These are phyloP conservation scores for Solanum sitiens DNA, from an alignment of 257 asterid genomes.

Conservation along the genomic window DNA sequence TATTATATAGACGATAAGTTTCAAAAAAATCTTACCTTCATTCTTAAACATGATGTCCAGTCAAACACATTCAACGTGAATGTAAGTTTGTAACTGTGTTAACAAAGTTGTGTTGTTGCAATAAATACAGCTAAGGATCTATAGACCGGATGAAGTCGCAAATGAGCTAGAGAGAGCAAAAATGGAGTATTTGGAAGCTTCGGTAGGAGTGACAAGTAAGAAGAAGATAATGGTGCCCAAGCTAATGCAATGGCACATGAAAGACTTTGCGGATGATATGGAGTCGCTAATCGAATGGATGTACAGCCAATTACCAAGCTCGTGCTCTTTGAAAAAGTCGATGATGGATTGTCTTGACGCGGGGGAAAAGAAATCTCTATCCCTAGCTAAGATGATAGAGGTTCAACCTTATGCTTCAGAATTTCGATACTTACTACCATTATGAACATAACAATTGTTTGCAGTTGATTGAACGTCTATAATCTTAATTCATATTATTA, in stretches of 20 bases:
- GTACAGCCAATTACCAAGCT: slow-evolving; percentile 72
- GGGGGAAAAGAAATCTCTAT: slow-evolving; percentile 37
- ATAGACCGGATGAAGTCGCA: slow-evolving; percentile 56
- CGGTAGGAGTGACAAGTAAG: slow-evolving; percentile 70
- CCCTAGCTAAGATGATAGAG: slow-evolving; percentile 43
- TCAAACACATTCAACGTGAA: neutral
- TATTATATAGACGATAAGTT: neutral
- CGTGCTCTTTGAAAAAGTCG: slow-evolving; percentile 55
- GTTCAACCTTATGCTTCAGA: slow-evolving; percentile 65
- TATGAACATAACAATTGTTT: neutral
- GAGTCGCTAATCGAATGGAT: slow-evolving; percentile 90
- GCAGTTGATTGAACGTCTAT: neutral
- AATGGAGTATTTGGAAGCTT: slow-evolving; percentile 80
- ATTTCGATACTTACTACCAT: slow-evolving; percentile 68
- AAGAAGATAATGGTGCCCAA: slow-evolving; percentile 70
- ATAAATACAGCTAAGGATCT: slow-evolving; percentile 51
- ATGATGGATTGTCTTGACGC: slow-evolving; percentile 59
- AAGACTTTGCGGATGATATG: slow-evolving; percentile 83
- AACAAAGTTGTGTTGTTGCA: neutral
- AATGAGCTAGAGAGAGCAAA: slow-evolving; percentile 86
- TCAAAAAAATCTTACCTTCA: neutral
- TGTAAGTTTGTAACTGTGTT: neutral
- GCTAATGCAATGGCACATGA: slow-evolving; percentile 76
- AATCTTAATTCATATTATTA: neutral
- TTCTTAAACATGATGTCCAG: accelerated